Base-by-base conservation (phyloP, 306 rosid genomes). In the Sophora flavescens region DNA sequence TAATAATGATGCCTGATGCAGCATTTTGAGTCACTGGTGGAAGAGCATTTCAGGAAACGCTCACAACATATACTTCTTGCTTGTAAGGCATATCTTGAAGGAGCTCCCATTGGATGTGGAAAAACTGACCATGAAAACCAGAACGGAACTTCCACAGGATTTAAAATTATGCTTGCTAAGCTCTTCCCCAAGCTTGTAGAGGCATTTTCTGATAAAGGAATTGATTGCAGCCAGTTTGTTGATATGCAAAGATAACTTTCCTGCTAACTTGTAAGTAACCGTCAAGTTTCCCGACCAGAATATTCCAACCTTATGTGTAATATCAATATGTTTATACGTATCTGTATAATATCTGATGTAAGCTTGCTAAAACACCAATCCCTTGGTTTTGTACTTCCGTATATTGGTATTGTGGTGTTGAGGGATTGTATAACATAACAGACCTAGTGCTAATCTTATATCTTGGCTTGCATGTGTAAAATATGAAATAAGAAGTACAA, bases 111-210 rank as follows among this genome's bases (percentile, higher is more conserved):
- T 39, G 97, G 96, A 6, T 80, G 84, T 83, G 86, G 61, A 44
- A 48, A 86, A 83, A 65, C 66, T 48, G 79, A 82, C 52, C 65
- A 58, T 11, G 86, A 74, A 87, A 76, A 67, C 45, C 79, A 61
- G 42, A 83, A 64, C 77, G 97, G 93, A 56, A 86, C 93, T 84
- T 92, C 97, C 5, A 81, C 89, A 2, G 99, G 99, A 14, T 96
- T 92, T 70, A 92, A 87, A 71, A 89, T 96, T 52, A 92, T 92
- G 99, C 96, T 96, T 66, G 88, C 90, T 28, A 92, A 96, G 85
- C 93, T 96, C 86, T 75, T 89, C 59, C 93, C 95, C 64, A 92
- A 81, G 86, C 95, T 96, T 65, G 83, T 87, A 51, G 96, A 87
- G 86, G 88, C 90, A 17, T 89, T 96, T 81, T 83, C 86, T 32